Conservation (phyloP, 805 yeast species). For the Brettanomyces naardenensis region DNA sequence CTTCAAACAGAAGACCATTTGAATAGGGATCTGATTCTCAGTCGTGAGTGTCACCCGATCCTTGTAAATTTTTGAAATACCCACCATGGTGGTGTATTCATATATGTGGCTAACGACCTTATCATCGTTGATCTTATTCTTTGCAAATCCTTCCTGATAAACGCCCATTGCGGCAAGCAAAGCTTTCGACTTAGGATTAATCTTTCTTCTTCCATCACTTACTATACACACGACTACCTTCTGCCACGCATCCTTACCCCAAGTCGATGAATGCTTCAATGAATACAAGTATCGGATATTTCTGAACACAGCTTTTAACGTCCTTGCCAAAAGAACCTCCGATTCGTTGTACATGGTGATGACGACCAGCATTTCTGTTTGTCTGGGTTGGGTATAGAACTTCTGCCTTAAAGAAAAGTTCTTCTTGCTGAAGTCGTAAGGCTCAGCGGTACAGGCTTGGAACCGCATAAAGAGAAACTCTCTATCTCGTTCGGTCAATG, state of each 20-base stretch:
- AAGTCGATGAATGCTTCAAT: conserved; percentile 52
- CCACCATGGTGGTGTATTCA: conserved; percentile 90
- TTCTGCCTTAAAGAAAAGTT: conserved; percentile 79
- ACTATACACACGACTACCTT: conserved; percentile 85
- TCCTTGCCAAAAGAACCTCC: conserved; percentile 73
- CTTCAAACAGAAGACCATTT: conserved; percentile 80
- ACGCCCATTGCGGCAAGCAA: conserved; percentile 81
- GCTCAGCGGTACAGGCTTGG: conserved; percentile 92
- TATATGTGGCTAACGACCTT: conserved; percentile 82
- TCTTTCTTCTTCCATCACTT: conserved; percentile 85
- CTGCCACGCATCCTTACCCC: conserved; percentile 98
- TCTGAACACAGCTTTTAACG: conserved; percentile 84
- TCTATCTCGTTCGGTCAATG: conserved; percentile 33
- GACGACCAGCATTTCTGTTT: conserved; percentile 79
- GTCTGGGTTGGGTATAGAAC: conserved; percentile 68
- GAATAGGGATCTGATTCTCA: conserved; percentile 69
- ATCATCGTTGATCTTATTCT: conserved; percentile 76
- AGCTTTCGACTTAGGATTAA: conserved; percentile 72
- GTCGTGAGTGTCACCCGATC: conserved; percentile 61
- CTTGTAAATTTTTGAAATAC: conserved; percentile 54
- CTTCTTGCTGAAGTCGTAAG: conserved; percentile 51
- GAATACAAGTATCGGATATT: conserved; percentile 72
- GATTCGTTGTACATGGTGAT: conserved; percentile 88
- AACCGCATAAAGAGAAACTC: conserved; percentile 86
- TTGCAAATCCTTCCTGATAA: conserved; percentile 94